These are phyloP conservation scores for Epichloe uncinata DNA, from an alignment of 2,329 filamentous ascomycete genomes.

Conservation along the genomic window DNA sequence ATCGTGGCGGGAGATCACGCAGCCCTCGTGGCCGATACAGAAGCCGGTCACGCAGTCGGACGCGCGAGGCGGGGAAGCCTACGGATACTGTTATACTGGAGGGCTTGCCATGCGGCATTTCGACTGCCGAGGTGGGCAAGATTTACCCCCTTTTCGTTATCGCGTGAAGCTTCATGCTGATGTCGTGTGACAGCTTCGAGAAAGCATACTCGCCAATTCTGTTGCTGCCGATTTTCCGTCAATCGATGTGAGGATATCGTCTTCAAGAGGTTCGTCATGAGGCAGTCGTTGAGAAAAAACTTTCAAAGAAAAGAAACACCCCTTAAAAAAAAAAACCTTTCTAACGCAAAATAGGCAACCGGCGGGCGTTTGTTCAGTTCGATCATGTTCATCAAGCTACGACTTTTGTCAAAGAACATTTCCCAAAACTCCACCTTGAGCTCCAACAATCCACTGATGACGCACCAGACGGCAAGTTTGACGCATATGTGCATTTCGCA, in stretches of 20 bases:
- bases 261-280: conserved; percentile 18
- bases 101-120: conserved; percentile 34
- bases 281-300: no score
- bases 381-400: conserved; percentile 25
- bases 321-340: background rate
- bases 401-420: conserved; percentile 29
- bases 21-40: conserved; percentile 16
- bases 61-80: conserved; percentile 26
- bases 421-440: conserved; percentile 25
- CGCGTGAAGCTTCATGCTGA: background rate
- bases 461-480: conserved; percentile 23
- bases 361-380: conserved; percentile 30
- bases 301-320: no score
- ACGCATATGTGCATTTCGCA: conserved; percentile 28
- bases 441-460: conserved; percentile 25
- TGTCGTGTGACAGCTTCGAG: conserved; percentile 19
- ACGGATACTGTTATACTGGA: conserved; percentile 42
- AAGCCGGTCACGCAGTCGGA: conserved; percentile 22
- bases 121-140: conserved; percentile 33
- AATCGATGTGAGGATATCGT: conserved; percentile 26
- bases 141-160: conserved; percentile 3
- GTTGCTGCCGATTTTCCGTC: conserved; percentile 22
- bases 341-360: conserved; percentile 18
- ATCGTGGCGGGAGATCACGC: conserved; percentile 10
- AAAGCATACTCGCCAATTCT: conserved; percentile 21